A percentile compares a stretch with the other conserved stretches of the same genome.
Conservation (phyloP, 176 grass and related monocot genomes). For the Poa annua region DNA sequence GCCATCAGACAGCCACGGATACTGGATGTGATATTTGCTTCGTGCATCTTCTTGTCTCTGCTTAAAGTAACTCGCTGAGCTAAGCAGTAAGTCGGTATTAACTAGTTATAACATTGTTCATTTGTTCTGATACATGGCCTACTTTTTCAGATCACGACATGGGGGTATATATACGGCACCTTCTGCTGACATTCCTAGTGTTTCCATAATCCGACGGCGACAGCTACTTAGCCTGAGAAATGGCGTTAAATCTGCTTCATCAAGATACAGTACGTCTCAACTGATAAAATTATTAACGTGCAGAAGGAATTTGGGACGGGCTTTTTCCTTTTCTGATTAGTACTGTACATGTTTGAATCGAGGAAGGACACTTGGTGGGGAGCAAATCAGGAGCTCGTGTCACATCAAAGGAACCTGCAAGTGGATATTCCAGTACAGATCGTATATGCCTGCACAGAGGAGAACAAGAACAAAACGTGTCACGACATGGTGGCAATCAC, state of each 20-base stretch:
- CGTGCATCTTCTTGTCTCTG: slow-evolving; percentile 1
- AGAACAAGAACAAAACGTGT: no score
- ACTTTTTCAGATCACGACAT: no score
- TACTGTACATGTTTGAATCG: background rate
- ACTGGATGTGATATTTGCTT: slow-evolving; percentile 36
- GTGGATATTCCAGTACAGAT: no score
- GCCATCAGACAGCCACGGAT: background rate
- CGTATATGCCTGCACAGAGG: no score
- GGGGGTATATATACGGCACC: no score
- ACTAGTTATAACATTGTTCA: background rate
- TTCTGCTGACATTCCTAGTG: no score
- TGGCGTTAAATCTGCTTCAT: background rate
- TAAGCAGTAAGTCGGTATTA: background rate
- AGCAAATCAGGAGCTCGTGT: background rate
- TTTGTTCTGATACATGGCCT: background rate
- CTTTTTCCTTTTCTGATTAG: background rate
- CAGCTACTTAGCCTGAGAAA: background rate
- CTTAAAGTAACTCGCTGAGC: slow-evolving; percentile 22
- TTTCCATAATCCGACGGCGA: no score
- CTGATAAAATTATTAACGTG: background rate
- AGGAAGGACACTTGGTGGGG: slow-evolving; percentile 14
- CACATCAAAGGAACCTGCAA: background rate
- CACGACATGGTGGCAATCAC: no score
- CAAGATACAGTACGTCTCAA: background rate
- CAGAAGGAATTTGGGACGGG: background rate